Evolutionary conservation across 805 yeast genomes (phyloP), one percentile per base, ranked within the genome.

Genomic region (Wickerhamomyces ciferrii): DNA sequence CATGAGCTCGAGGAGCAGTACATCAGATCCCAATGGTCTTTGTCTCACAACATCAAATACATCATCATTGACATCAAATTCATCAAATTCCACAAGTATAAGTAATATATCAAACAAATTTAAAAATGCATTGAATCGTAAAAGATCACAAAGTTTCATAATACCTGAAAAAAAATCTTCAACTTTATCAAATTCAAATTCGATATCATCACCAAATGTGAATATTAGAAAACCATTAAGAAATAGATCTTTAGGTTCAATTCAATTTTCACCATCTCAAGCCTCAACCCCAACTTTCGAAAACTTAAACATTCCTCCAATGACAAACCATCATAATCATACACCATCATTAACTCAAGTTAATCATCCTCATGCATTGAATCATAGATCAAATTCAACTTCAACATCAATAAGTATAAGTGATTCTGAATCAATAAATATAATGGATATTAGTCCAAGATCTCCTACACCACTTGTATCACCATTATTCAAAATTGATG

Each of bases 401-500:
- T 50, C 60, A 19, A 53, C 41, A 1, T 32, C 35, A 24, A 51
- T 59, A 23, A 53, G 56, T 19, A 32, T 56, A 8, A 52, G 59
- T 29, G 62, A 59, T 25, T 31, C 44, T 15, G 61, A 58, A 27
- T 9, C 46, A 7, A 20, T 15, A 13, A 37, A 31, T 15, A 5
- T 37, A 14, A 58, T 27, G 31, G 31, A 27, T 4, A 8, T 27
- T 4, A 14, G 7, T 27, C 14, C 14, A 27, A 8, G 53, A 8
- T 13, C 44, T n/a, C 39, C 47, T 10, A 36, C 50, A 19, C 17
- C 45, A 2, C 56, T 55, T 15, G 19, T 42, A 5, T 40, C 51
- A 13, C 52, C 59, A 9, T 43, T 59, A 3, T 49, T 49, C 29
- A 51, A 48, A 38, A 59, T 59, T 29, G 55, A 58, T 21, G 63